Evolutionary conservation across 2,329 filamentous ascomycete genomes (phyloP).

Genomic region (Xylariaceae sp.): DNA sequence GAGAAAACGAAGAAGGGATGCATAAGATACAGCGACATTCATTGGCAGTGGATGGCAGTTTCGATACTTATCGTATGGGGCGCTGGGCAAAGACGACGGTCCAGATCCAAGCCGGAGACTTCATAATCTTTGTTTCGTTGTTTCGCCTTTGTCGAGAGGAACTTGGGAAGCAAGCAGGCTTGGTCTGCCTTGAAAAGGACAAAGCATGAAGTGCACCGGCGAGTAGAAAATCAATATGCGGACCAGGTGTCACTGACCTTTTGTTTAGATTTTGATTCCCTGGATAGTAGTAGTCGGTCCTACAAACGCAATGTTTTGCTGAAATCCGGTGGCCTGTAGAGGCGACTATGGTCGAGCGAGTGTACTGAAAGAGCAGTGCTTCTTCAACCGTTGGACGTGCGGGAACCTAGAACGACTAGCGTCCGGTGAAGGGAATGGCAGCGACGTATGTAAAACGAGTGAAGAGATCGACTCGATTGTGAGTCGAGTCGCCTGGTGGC

Average conservation of each 20-base stretch:
- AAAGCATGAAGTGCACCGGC: neutral
- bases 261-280: constrained; percentile 5
- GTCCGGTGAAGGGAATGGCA: constrained; percentile 29
- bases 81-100: neutral
- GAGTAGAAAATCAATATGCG: neutral
- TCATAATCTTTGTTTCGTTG: constrained; percentile 5
- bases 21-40: neutral
- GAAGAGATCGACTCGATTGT: constrained; percentile 26
- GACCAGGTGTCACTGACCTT: constrained; percentile 12
- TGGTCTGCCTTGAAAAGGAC: neutral
- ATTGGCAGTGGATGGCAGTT: constrained; percentile 7
- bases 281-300: neutral
- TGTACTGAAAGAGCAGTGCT: constrained; percentile 26
- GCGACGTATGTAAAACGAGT: constrained; percentile 22
- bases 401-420: constrained; percentile 29
- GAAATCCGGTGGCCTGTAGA: constrained; percentile 18
- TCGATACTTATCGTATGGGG: constrained; percentile 2
- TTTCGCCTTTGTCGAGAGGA: neutral
- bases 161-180: neutral
- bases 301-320: constrained; percentile 9
- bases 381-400: constrained; percentile 20
- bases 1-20: neutral
- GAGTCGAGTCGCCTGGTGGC: constrained; percentile 18
- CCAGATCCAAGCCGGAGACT: neutral
- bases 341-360: constrained; percentile 17